Percentiles rank a stretch among this genome's conserved stretches.
phyloP scores from a whole-genome alignment of 2,329 filamentous ascomycete species.

The Blastomyces emzantsi region DNA sequence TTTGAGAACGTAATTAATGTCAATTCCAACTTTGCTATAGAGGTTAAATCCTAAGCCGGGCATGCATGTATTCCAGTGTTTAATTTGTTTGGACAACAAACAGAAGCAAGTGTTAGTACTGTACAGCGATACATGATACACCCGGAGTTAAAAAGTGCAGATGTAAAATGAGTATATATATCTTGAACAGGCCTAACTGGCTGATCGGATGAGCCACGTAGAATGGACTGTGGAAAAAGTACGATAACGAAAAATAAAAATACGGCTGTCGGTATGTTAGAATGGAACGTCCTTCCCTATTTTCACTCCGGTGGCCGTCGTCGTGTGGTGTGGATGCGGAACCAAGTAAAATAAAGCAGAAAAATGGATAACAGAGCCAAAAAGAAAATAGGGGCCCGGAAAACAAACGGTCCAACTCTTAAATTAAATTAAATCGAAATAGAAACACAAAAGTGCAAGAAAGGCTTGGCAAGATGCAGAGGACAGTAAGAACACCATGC shows the following conservation, averaged over 20 bases:
- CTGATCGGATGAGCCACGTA: not conserved
- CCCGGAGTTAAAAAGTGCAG: not conserved
- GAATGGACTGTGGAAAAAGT: not conserved
- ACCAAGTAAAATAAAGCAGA: not conserved
- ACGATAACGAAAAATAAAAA: not conserved
- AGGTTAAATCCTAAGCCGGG: not conserved
- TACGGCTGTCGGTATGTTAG: no score
- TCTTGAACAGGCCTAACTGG: not conserved
- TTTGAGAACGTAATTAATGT: not conserved
- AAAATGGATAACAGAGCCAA: not conserved
- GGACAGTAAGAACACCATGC: not conserved
- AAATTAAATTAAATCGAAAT: constrained; percentile 1
- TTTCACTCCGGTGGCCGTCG: not conserved
- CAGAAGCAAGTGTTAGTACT: no score
- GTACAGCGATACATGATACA: no score
- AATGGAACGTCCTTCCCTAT: not conserved
- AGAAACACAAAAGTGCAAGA: not conserved
- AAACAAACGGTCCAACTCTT: not conserved
- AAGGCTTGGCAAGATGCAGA: not conserved
- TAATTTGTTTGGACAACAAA: not conserved
- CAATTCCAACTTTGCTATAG: not conserved
- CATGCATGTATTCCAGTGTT: not conserved
- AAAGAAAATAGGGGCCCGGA: not conserved
- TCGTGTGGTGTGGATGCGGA: not conserved
- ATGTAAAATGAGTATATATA: not conserved